Evolutionary conservation across 768 basidiomycete genomes (phyloP).

Genomic region (Mycena venus): DNA sequence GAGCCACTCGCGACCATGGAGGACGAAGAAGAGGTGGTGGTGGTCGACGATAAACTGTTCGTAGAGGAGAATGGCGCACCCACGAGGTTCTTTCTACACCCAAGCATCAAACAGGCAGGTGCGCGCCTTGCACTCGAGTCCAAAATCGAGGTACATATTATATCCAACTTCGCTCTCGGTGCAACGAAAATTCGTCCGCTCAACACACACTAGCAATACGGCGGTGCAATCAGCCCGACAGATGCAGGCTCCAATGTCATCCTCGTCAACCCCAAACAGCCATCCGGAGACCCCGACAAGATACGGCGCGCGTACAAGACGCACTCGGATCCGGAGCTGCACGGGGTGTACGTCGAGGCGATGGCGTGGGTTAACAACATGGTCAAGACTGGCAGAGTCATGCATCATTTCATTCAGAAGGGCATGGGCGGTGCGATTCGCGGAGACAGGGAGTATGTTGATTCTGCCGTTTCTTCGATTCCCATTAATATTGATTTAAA

Average conservation of each 20-base stretch:
- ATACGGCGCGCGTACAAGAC: conserved; percentile 37
- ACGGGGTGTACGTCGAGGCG: conserved; percentile 36
- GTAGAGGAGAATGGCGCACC: conserved; percentile 40
- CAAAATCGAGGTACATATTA: conserved; percentile 59
- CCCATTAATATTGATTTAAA: neutral
- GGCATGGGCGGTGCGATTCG: conserved; percentile 46
- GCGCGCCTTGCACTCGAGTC: conserved; percentile 35
- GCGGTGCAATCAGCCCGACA: conserved; percentile 33
- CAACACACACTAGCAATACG: conserved; percentile 31
- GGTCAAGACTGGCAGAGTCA: conserved; percentile 34
- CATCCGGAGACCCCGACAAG: conserved; percentile 11
- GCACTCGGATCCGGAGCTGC: conserved; percentile 18
- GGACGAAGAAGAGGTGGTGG: conserved; percentile 10
- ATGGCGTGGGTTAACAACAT: conserved; percentile 44
- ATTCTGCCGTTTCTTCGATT: neutral
- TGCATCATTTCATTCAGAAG: conserved; percentile 33
- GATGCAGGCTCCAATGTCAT: conserved; percentile 37
- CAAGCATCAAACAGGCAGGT: conserved; percentile 40
- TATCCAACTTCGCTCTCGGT: neutral
- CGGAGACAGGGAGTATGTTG: conserved; percentile 8
- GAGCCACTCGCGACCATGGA: neutral
- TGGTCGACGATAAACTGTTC: conserved; percentile 33
- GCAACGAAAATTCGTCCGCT: neutral
- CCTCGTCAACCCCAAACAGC: conserved; percentile 35
- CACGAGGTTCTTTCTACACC: conserved; percentile 51